Base-by-base conservation (phyloP, 2,329 filamentous ascomycete genomes). In the Ceratocystis variospora region DNA sequence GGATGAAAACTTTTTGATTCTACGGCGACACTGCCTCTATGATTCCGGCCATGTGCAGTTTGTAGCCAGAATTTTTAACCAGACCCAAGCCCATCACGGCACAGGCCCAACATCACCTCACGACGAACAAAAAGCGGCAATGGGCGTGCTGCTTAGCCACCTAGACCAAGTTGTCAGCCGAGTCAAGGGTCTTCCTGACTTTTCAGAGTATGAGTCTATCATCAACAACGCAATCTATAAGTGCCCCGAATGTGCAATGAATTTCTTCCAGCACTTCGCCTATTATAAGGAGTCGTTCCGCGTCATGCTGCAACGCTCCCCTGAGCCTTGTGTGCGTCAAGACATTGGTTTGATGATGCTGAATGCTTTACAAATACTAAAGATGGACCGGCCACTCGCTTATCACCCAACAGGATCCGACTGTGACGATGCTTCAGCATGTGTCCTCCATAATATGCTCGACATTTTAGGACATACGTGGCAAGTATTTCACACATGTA, bases 11-110 rank as follows among this genome's bases (percentile, higher is more conserved):
- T 85, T 88, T 68, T 70, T 83, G 1, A 81, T 90, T 28, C 79
- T 96, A 61, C 84, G 87, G 64, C 84, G 87, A 19, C 91, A 95
- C 72, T 92, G 88, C 73, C 79, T 95, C 28, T 89, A 88, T 71
- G 91, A 96, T 71, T 82, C 83, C 1, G 80, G 80, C 41, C 89
- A 96, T 71, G 79, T 85, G 1, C 76, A 77, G 1, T 90, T 96
- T 70, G 80, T 91, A 17, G 78, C 80, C 45, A 79, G 80, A 65
- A 77, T 90, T 46, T 79, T 94, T 37, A 75, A 77, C 6, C 81
- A 82, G 48, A 76, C 86, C 62, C 82, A 78, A 62, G 72, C 74
- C 7, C 76, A 77, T 37, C 63, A 64, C 37, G 6, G 31, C 10
- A 37, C 33, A 6, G 48, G 37, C 3, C 19, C 6, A 17, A 46